Conservation (phyloP, 1,284 basidiomycete genomes). For the Pyrrhoderma lamaoense region DNA sequence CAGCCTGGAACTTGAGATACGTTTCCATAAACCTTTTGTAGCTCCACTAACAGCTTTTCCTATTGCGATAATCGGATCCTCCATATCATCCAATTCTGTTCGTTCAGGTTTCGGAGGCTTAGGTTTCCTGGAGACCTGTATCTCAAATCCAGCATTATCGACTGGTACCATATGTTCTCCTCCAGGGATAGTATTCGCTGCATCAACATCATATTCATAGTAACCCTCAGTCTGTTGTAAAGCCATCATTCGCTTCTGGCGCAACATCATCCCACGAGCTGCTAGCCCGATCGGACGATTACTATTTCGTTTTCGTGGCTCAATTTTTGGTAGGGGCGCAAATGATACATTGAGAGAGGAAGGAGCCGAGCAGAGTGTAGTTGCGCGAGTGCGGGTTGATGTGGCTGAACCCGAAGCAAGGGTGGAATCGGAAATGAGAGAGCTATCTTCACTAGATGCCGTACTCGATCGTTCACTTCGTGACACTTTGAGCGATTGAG, state of each 20-base stretch:
- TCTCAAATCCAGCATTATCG: not conserved
- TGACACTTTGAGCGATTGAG: not conserved
- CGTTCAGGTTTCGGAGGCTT: not conserved
- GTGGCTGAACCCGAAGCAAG: not conserved
- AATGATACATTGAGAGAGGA: conserved; percentile 9
- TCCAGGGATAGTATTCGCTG: not conserved
- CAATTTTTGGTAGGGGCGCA: conserved; percentile 18
- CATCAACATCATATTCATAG: conserved; percentile 1
- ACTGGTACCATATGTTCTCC: not conserved
- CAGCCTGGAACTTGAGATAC: conserved; percentile 4
- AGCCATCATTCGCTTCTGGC: conserved; percentile 12
- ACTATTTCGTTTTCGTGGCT: conserved; percentile 14
- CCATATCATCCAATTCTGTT: not conserved
- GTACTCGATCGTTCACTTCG: not conserved
- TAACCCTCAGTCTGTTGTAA: conserved; percentile 1
- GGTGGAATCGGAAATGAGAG: conserved; percentile 4
- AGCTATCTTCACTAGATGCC: conserved; percentile 1
- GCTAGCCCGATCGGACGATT: conserved; percentile 18
- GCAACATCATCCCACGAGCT: conserved; percentile 16
- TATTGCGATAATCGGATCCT: conserved; percentile 10
- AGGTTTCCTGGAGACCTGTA: too few relatives aligned
- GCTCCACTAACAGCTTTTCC: conserved; percentile 15
- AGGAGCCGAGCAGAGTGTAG: conserved; percentile 4
- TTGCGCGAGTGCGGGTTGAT: conserved; percentile 11
- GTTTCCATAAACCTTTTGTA: conserved; percentile 11